Evolutionary conservation across 345 rosid genomes (phyloP).

Genomic region (Ceriops zippeliana): DNA sequence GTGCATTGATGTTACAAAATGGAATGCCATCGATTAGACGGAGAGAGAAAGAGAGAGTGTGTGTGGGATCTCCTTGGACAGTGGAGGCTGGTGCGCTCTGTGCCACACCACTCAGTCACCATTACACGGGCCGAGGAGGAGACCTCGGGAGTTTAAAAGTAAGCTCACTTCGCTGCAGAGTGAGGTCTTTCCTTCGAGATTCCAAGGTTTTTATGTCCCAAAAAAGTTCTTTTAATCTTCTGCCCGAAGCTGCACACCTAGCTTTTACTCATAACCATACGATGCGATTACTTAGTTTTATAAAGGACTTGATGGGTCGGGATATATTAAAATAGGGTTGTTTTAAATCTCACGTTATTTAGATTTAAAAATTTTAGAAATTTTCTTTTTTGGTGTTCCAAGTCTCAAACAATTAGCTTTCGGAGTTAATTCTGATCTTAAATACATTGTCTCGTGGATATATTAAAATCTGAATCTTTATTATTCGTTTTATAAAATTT

Average conservation of each 20-base stretch:
- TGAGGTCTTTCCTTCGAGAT: conserved; percentile 31
- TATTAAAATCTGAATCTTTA: no score
- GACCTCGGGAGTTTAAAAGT: conserved; percentile 42
- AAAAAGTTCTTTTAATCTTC: background rate
- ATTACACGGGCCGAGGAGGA: background rate
- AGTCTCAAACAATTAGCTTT: no score
- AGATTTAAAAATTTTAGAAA: no score
- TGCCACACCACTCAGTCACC: conserved; percentile 9
- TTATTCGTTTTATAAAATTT: no score
- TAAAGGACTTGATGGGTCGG: no score
- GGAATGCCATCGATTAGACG: background rate
- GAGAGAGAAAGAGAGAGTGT: conserved; percentile 2
- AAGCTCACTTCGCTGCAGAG: conserved; percentile 34
- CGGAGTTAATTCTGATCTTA: no score
- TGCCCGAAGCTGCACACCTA: background rate
- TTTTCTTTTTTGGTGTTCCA: no score
- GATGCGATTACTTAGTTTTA: no score
- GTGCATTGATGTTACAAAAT: background rate
- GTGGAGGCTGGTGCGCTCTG: conserved; percentile 45
- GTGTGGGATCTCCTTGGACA: conserved; percentile 45
- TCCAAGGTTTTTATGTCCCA: conserved; percentile 10
- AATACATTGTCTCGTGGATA: no score
- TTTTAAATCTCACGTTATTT: no score
- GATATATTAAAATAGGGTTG: no score
- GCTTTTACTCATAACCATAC: no score